These are phyloP conservation scores for Secale cereale DNA, from an alignment of 176 grass and related monocot genomes.

Conservation along the genomic window DNA sequence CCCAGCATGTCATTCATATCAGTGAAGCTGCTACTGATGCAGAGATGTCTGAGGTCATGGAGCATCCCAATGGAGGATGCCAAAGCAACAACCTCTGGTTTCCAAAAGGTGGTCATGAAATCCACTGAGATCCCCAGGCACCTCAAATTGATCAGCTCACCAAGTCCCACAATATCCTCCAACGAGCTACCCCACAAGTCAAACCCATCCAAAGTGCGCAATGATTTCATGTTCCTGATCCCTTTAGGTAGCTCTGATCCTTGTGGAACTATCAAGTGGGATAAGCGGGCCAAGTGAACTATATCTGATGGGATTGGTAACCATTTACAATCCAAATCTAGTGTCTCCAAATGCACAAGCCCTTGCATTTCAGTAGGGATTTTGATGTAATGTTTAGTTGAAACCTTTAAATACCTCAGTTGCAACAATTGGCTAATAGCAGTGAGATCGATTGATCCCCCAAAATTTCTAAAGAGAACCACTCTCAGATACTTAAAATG, in stretches of 20 bases:
- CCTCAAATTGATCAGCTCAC: background rate
- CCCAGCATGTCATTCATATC: background rate
- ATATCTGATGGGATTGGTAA: background rate
- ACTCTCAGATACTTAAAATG: background rate
- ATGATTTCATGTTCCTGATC: background rate
- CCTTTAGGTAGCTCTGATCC: too few relatives aligned
- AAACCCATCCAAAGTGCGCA: background rate
- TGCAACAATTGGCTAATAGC: background rate
- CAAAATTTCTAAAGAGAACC: background rate
- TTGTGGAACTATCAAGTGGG: background rate
- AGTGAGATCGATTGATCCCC: background rate
- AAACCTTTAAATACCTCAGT: background rate
- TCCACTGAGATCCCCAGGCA: background rate
- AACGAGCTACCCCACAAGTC: background rate
- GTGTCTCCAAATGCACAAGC: background rate
- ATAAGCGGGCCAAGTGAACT: background rate
- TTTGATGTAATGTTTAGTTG: too few relatives aligned
- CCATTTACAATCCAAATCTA: background rate
- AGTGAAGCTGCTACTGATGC: background rate
- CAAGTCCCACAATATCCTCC: background rate
- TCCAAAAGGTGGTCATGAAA: background rate
- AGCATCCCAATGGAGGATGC: background rate
- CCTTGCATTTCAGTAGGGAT: background rate
- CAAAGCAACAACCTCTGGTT: background rate
- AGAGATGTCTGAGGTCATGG: background rate